Conservation (phyloP, 2,329 filamentous ascomycete genomes). For the Exserohilum rostratum region DNA sequence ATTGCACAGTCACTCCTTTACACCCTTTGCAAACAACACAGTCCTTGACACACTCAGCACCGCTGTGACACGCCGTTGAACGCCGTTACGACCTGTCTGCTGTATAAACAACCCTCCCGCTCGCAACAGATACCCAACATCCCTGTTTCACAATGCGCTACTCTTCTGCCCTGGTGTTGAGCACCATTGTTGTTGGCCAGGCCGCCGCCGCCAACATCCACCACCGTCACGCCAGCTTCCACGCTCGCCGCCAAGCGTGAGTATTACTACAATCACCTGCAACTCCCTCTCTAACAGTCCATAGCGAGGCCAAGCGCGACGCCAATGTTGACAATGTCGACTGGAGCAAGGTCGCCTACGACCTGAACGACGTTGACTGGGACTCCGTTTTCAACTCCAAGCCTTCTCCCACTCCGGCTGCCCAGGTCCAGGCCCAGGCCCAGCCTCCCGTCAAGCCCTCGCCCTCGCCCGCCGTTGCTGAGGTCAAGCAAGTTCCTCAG, state of each 20-base stretch:
- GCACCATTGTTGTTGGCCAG: constrained; percentile 46
- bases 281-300: neutral
- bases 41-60: constrained; percentile 7
- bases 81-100: constrained; percentile 32
- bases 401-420: constrained; percentile 16
- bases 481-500: constrained; percentile 7
- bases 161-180: constrained; percentile 45
- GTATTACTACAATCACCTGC: constrained; percentile 14
- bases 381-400: constrained; percentile 24
- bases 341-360: constrained; percentile 38
- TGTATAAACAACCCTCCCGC: constrained; percentile 6
- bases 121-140: constrained; percentile 1
- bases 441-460: neutral
- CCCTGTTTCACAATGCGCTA: constrained; percentile 40
- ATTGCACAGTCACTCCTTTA: constrained; percentile 38
- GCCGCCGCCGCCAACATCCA: constrained; percentile 40
- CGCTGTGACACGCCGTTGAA: constrained; percentile 30
- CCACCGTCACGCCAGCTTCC: constrained; percentile 47
- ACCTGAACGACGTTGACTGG: constrained; percentile 37
- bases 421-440: too few species aligned
- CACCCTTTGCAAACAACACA: constrained; percentile 4
- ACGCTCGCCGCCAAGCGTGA: constrained; percentile 43
- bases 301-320: constrained; percentile 42
- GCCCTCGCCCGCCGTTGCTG: neutral
- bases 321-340: constrained; percentile 32